Base-by-base conservation (phyloP, 176 grass and related monocot genomes). In the Cenchrus purpureus region DNA sequence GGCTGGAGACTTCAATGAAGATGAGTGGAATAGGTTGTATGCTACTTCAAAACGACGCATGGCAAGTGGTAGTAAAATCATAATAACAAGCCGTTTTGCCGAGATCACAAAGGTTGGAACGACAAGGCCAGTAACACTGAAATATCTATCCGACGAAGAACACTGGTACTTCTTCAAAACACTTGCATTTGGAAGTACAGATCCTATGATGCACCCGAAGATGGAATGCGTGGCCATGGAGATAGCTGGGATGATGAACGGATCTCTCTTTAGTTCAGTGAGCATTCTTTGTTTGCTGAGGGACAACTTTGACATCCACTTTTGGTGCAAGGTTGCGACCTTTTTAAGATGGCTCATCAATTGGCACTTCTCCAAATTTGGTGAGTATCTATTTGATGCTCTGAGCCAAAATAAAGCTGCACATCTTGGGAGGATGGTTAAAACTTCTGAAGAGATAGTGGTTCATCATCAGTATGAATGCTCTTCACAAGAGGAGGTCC, bases 151-250 rank as follows among this genome's bases (percentile, higher is more conserved):
- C 0, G 5, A 65, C 5, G 85, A 87, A 7, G 66, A 53, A 9
- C 63, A 65, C 5, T 68, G 61, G 63, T 87, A 56, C 3, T 80
- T 80, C 64, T 86, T 87, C 5, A 64, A 64, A 25, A 22, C 43
- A 5, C 56, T 46, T 10, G 2, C 1, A 4, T 78, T 78, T 31
- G 71, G 71, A 31, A 73, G 71, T 49, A 73, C 40, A 4, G 16
- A 76, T 10, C 53, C 73, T 3, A 16, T 42, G 31, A 11, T 19
- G 52, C 52, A 76, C 28, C 73, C 52, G 5, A 57, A 13, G 32
- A 16, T 76, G 11, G 14, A 8, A 6, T 12, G 3, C 14, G 0
- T 76, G 7, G 52, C 69, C 32, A 76, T 67, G 82, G 73, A 67
- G 50, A 68, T 84, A 68, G 61, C n/a, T 20, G 56, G 9, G 73